These are phyloP conservation scores for Geranomyces variabilis DNA, from an alignment of 192 early-diverging fungal species.

Conservation along the genomic window DNA sequence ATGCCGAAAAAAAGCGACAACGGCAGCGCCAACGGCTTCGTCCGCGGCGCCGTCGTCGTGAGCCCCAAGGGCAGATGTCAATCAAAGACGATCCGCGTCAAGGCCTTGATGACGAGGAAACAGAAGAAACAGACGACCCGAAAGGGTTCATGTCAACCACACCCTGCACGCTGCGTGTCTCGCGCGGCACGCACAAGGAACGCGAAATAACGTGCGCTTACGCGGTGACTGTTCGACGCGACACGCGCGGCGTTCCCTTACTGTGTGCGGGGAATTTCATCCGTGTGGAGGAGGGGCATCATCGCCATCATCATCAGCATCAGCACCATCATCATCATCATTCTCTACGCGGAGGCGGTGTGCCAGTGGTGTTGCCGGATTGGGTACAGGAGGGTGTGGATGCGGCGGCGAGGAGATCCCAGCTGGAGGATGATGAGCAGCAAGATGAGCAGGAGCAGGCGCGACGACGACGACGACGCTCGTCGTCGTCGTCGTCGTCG, in stretches of 20 bases:
- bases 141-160: too few relatives aligned
- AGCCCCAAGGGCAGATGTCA: too few relatives aligned
- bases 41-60: background rate
- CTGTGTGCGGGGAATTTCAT: constrained; percentile 25
- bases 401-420: background rate
- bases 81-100: too few relatives aligned
- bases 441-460: background rate
- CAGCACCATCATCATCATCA: background rate
- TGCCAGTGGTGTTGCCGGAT: constrained; percentile 6
- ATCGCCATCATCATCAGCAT: background rate
- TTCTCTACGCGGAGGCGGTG: too few relatives aligned
- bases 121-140: too few relatives aligned
- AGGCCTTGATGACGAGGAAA: too few relatives aligned
- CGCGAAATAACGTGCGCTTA: constrained; percentile 31
- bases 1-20: constrained; percentile 16
- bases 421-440: too few relatives aligned
- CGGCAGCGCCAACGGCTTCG: constrained; percentile 5
- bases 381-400: constrained; percentile 21
- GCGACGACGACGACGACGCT: too few relatives aligned
- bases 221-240: constrained; percentile 44
- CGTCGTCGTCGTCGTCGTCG: too few relatives aligned
- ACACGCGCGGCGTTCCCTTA: constrained; percentile 41
- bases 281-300: background rate
- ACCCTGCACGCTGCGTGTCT: background rate
- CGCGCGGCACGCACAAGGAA: background rate